Conservation (phyloP, 495 filamentous ascomycete genomes). For the Venustampulla echinocandica region DNA sequence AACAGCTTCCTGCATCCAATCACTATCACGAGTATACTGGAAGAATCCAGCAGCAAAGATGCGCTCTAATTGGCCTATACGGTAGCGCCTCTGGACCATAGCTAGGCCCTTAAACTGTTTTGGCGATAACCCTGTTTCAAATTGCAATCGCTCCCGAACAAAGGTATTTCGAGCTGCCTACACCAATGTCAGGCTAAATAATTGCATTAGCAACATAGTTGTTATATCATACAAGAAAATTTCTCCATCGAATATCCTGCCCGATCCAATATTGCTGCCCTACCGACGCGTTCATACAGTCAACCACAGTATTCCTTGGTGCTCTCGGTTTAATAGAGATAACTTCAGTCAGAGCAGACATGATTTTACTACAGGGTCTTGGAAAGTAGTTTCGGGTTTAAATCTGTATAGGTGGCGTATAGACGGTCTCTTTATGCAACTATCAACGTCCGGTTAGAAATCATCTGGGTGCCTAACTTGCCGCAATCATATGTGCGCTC, state of each 20-base stretch:
- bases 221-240: not conserved
- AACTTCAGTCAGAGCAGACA: not conserved
- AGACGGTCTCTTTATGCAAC: no score
- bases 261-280: not conserved
- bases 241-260: not conserved
- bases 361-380: no score
- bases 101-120: not conserved
- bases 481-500: no score
- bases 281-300: not conserved
- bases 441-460: no score
- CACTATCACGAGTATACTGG: conserved; percentile 1
- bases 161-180: not conserved
- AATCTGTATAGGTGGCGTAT: no score
- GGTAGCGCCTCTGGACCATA: not conserved
- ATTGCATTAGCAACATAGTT: not conserved
- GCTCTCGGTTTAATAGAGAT: not conserved
- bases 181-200: not conserved
- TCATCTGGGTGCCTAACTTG: no score
- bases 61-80: not conserved
- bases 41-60: not conserved
- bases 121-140: not conserved
- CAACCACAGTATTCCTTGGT: not conserved
- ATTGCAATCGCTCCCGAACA: not conserved
- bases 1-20: not conserved
- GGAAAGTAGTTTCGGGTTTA: no score